Percentiles rank a stretch among this genome's conserved stretches.
These are phyloP conservation scores for Monilinia polystroma DNA, from an alignment of 2,329 filamentous ascomycete species.

Conservation along the genomic window DNA sequence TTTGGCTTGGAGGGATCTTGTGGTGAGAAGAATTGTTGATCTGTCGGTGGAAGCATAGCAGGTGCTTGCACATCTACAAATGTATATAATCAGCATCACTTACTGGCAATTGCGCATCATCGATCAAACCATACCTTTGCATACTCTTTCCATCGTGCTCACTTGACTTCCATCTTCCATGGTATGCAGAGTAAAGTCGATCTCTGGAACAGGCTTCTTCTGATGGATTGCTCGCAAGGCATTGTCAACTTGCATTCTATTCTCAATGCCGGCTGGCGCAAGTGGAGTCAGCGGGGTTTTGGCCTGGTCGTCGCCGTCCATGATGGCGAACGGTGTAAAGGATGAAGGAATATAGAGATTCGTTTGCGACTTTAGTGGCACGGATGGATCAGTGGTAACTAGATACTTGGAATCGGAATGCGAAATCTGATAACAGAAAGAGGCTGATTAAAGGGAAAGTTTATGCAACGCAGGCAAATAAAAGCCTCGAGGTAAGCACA, in stretches of 20 bases:
- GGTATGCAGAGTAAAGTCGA: constrained; percentile 96
- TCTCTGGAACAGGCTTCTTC: constrained; percentile 95
- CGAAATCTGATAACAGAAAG: neutral
- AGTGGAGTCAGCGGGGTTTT: constrained; percentile 27
- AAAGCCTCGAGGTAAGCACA: constrained; percentile 8
- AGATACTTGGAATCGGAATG: neutral
- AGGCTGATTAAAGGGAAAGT: constrained; percentile 13
- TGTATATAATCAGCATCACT: constrained; percentile 34
- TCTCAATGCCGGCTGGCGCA: constrained; percentile 30
- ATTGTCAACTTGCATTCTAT: constrained; percentile 69
- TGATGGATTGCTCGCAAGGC: constrained; percentile 87
- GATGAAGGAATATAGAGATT: constrained; percentile 2
- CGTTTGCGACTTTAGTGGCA: constrained; percentile 10
- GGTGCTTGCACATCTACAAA: constrained; percentile 90
- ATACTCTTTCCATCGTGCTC: constrained; percentile 91
- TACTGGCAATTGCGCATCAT: constrained; percentile 1
- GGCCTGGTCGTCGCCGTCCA: constrained; percentile 37
- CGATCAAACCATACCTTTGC: constrained; percentile 74
- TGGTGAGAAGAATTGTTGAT: constrained; percentile 92
- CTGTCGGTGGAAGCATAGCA: constrained; percentile 85
- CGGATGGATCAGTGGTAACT: neutral
- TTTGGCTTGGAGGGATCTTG: constrained; percentile 85
- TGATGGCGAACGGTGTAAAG: constrained; percentile 29
- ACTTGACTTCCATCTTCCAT: constrained; percentile 98
- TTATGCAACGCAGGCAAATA: constrained; percentile 4